These are phyloP conservation scores for Candida piceae DNA, from an alignment of 805 yeast genomes.

Conservation along the genomic window DNA sequence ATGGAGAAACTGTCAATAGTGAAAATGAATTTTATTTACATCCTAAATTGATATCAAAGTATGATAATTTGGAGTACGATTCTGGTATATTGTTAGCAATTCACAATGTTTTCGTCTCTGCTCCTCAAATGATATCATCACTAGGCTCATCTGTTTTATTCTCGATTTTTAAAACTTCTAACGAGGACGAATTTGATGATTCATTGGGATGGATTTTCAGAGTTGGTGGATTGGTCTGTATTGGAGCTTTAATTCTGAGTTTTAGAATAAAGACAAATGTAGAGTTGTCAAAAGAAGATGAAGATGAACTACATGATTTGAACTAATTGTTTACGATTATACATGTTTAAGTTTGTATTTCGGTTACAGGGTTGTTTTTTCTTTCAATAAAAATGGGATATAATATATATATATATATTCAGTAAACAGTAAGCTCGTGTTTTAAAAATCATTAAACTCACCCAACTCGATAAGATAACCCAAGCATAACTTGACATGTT, in stretches of 20 bases:
- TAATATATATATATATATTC: too few relatives aligned
- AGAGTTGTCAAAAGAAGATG: conserved; percentile 32
- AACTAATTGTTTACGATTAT: too few relatives aligned
- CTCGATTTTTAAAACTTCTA: conserved; percentile 29
- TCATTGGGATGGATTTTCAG: conserved; percentile 55
- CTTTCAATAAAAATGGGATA: too few relatives aligned
- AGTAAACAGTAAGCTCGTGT: too few relatives aligned
- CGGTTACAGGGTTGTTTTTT: too few relatives aligned
- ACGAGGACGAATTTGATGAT: conserved; percentile 30
- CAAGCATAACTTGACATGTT: conserved; percentile 73
- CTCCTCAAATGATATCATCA: conserved; percentile 53
- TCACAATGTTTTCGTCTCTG: conserved; percentile 53
- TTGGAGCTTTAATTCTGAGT: conserved; percentile 41
- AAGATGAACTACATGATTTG: conserved; percentile 5
- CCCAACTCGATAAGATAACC: conserved; percentile 70
- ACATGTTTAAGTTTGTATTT: too few relatives aligned
- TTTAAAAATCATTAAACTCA: too few relatives aligned
- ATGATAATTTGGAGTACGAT: conserved; percentile 43
- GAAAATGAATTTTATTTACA: conserved; percentile 15
- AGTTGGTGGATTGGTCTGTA: conserved; percentile 46
- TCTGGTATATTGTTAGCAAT: conserved; percentile 53
- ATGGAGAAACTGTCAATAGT: conserved; percentile 3
- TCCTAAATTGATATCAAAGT: conserved; percentile 23
- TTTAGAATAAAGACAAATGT: conserved; percentile 38
- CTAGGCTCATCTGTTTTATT: conserved; percentile 44